These are phyloP conservation scores for Tolypocladium ophioglossoides DNA, from an alignment of 2,329 filamentous ascomycete species.

Conservation along the genomic window DNA sequence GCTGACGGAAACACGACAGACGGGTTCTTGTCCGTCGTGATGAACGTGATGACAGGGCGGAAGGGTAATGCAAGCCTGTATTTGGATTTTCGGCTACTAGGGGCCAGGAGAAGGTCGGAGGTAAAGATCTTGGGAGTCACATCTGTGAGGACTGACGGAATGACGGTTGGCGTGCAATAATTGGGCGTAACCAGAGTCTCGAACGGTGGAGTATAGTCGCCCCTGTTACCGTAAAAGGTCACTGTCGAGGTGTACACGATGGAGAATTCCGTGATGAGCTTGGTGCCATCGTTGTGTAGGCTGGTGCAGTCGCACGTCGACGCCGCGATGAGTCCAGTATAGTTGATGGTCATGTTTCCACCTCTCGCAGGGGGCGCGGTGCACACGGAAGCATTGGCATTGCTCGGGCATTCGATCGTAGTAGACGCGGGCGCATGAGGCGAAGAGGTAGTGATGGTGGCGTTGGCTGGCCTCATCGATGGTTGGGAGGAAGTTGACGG, in stretches of 20 bases:
- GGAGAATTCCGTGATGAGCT: slow-evolving; percentile 28
- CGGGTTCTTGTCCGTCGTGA: slow-evolving; percentile 46
- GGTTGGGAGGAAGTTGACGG: background rate
- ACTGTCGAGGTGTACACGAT: slow-evolving; percentile 38
- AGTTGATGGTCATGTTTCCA: background rate
- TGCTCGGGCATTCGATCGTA: slow-evolving; percentile 1
- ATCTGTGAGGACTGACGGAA: slow-evolving; percentile 2
- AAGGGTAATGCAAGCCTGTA: background rate
- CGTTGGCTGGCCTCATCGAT: background rate
- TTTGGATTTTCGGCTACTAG: background rate
- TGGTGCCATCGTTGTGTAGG: slow-evolving; percentile 8
- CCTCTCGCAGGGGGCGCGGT: background rate
- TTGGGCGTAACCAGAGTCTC: slow-evolving; percentile 27
- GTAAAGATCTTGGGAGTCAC: background rate
- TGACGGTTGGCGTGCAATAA: slow-evolving; percentile 19
- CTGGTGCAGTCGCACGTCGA: slow-evolving; percentile 21
- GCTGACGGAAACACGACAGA: slow-evolving; percentile 32
- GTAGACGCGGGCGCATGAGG: background rate
- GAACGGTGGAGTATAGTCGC: slow-evolving; percentile 36
- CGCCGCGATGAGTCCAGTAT: background rate
- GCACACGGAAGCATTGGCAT: background rate
- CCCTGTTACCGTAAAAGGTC: slow-evolving; percentile 34
- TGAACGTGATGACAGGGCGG: slow-evolving; percentile 28
- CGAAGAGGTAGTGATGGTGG: background rate
- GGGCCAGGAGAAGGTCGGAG: background rate